Base-by-base conservation (phyloP, 2,329 filamentous ascomycete genomes). In the Fusarium brevicatenulatum region DNA sequence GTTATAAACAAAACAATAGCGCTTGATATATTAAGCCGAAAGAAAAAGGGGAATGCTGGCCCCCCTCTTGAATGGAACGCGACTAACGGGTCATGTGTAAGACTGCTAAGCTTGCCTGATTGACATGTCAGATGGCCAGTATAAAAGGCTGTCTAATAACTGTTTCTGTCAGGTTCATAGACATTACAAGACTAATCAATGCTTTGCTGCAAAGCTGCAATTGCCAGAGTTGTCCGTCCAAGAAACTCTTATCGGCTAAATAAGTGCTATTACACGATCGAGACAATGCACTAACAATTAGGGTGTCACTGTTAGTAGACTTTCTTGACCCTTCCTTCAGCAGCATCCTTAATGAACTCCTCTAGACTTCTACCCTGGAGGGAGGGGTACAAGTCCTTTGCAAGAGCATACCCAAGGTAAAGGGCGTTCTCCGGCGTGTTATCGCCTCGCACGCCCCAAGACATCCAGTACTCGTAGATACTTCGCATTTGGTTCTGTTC, bases 361-460 rank as follows among this genome's bases (percentile, higher is more conserved):
- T 66, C 64, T 19, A 66, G 34, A 4, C 63, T 67, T n/a, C 23
- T 25, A 8, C 46, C 63, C 7, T 37, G 47, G 6, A 67, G 46
- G 11, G 34, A 30, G 2, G 65, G 65, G 30, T 61, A 67, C 30
- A 67, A 5, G n/a, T 67, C 63, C 18, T 60, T 67, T 8, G 40
- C 63, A 25, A 67, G 46, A 11, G 61, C 11, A 39, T 67, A 67
- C 10, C 63, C 65, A 34, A 67, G 54, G 16, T 67, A 67, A 7
- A 28, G 30, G 3, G 65, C 63, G 5, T 67, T 67, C 18, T 53
- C 46, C 0, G 63, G 34, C 7, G 63, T 67, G 11, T 67, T 67
- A 9, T 67, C 65, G 23, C 65, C 63, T 7, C 65, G 63, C 19
- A 67, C 23, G 11, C 65, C 63, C 63, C 63, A 67, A 12, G 63